phyloP scores from a whole-genome alignment of 345 rosid genomes.

The Brassica rapa region DNA sequence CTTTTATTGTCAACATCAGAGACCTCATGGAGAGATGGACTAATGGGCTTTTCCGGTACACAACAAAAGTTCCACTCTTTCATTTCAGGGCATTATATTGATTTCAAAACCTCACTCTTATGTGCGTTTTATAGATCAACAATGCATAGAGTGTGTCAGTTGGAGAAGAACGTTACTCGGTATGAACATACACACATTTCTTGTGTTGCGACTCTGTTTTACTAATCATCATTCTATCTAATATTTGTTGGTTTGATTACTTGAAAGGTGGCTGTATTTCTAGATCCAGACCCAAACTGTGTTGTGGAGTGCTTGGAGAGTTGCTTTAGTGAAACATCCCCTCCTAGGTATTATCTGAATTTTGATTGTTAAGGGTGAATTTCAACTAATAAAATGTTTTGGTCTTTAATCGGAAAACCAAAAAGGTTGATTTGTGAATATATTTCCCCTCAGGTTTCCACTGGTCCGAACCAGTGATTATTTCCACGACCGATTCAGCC shows the following conservation, averaged over 20 bases:
- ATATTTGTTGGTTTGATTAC: background rate
- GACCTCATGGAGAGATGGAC: conserved; percentile 96
- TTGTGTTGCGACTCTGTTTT: background rate
- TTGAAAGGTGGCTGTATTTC: conserved; percentile 63
- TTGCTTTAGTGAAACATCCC: conserved; percentile 66
- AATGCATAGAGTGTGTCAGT: conserved; percentile 75
- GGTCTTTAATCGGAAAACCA: background rate
- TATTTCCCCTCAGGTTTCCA: conserved; percentile 56
- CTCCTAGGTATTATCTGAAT: conserved; percentile 49
- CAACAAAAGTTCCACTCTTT: background rate
- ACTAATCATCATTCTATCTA: background rate
- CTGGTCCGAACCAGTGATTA: conserved; percentile 64
- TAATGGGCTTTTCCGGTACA: conserved; percentile 68
- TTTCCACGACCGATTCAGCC: conserved; percentile 57
- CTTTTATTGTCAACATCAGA: conserved; percentile 74
- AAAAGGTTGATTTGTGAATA: background rate
- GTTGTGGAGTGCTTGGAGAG: conserved; percentile 69
- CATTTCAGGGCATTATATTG: background rate
- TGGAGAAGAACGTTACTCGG: conserved; percentile 80
- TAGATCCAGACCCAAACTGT: conserved; percentile 64
- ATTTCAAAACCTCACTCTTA: background rate
- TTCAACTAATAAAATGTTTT: background rate
- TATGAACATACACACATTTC: conserved; percentile 31
- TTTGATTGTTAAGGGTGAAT: background rate
- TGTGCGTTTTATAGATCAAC: conserved; percentile 58